Conservation (phyloP, 2,329 filamentous ascomycete genomes). For the Pestalotiopsis sp. region DNA sequence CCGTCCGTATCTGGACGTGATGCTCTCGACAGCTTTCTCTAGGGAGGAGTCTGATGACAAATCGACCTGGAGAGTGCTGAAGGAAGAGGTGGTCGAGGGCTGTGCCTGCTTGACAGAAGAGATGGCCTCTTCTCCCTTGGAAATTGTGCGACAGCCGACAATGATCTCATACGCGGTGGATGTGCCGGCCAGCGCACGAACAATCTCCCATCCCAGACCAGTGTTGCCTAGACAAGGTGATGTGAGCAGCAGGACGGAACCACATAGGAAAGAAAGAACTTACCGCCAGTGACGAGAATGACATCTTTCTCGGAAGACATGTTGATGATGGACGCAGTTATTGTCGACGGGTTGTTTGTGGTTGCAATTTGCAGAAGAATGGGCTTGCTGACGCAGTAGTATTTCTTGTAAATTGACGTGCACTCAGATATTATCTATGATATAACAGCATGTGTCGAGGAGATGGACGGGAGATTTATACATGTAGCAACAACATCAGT, state of each 20-base stretch:
- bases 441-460: no score
- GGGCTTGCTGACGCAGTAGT: background rate
- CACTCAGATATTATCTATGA: no score
- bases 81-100: slow-evolving; percentile 35
- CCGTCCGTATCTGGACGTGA: slow-evolving; percentile 38
- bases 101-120: slow-evolving; percentile 36
- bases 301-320: slow-evolving; percentile 11
- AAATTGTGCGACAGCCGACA: slow-evolving; percentile 47
- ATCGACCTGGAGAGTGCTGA: slow-evolving; percentile 48
- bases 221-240: slow-evolving; percentile 3
- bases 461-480: no score
- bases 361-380: background rate
- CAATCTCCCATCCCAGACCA: slow-evolving; percentile 6
- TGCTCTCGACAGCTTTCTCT: slow-evolving; percentile 37
- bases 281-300: slow-evolving; percentile 10
- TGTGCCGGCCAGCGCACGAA: background rate
- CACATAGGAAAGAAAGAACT: background rate
- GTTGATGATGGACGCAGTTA: background rate
- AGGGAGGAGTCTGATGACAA: slow-evolving; percentile 50
- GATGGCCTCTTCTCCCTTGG: slow-evolving; percentile 49
- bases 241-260: background rate
- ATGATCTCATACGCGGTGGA: slow-evolving; percentile 46
- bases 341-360: background rate
- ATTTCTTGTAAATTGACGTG: no score
- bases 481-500: background rate